Evolutionary conservation across 1,139 yeast genomes (phyloP).

Genomic region (Scheffersomyces insectosa): DNA sequence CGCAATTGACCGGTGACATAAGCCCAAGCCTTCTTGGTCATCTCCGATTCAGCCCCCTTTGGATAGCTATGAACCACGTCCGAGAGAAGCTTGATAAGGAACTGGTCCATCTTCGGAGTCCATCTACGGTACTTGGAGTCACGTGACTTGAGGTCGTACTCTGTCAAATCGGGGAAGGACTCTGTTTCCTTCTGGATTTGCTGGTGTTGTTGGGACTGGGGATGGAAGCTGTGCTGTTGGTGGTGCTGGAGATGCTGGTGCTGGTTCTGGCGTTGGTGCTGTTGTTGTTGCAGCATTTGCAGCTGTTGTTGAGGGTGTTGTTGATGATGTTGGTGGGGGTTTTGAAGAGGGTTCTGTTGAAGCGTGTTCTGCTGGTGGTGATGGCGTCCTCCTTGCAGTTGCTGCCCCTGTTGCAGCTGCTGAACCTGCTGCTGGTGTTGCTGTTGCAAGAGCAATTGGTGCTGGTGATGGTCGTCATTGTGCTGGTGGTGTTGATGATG

Average conservation of each 20-base stretch:
- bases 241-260: constrained; percentile 5
- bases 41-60: constrained; percentile 31
- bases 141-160: constrained; percentile 35
- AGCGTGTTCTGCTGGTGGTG: constrained; percentile 4
- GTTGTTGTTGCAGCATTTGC: constrained; percentile 6
- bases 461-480: constrained; percentile 4
- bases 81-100: constrained; percentile 31
- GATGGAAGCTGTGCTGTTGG: neutral
- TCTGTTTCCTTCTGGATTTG: constrained; percentile 1
- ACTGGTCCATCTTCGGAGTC: constrained; percentile 45
- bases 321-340: constrained; percentile 12
- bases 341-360: constrained; percentile 13
- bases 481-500: constrained; percentile 7
- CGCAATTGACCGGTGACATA: constrained; percentile 40
- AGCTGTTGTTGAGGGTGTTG: constrained; percentile 13
- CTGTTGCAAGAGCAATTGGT: constrained; percentile 10
- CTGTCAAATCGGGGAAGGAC: constrained; percentile 19
- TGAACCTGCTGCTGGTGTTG: constrained; percentile 16
- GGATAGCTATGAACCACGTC: constrained; percentile 41
- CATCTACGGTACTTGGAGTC: constrained; percentile 44
- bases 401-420: constrained; percentile 12
- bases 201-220: constrained; percentile 1
- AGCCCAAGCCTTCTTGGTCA: constrained; percentile 42
- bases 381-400: constrained; percentile 3
- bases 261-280: constrained; percentile 5